Conservation (phyloP, 805 yeast species). For the Candida lessepsii region DNA sequence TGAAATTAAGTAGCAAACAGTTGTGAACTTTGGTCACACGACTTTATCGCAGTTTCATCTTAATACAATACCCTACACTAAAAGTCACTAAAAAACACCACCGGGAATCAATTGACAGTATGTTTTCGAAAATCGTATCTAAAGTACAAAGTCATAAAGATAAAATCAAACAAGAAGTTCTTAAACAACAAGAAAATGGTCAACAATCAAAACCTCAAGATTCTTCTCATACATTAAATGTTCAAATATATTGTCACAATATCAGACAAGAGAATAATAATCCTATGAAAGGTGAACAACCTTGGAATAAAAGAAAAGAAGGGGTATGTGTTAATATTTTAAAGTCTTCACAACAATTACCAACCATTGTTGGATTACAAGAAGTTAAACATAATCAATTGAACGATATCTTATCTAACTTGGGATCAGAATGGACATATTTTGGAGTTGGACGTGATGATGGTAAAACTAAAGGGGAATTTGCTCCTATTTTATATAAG, state of each 20-base stretch:
- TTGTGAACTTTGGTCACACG: no score
- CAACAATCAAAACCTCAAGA: no score
- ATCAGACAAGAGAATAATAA: slow-evolving; percentile 40
- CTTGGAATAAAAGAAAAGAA: slow-evolving; percentile 44
- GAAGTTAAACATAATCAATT: slow-evolving; percentile 39
- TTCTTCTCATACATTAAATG: no score
- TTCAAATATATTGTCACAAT: slow-evolving; percentile 41
- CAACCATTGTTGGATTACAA: slow-evolving; percentile 42
- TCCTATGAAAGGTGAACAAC: slow-evolving; percentile 36
- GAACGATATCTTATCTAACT: slow-evolving; percentile 26
- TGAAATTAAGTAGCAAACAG: no score
- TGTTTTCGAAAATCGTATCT: no score
- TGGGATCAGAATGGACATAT: slow-evolving; percentile 25
- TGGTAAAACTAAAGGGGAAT: slow-evolving; percentile 29
- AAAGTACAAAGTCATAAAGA: no score
- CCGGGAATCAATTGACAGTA: no score
- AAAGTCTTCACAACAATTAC: slow-evolving; percentile 18
- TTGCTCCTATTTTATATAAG: slow-evolving; percentile 26
- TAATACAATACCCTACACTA: no score
- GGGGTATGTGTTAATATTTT: slow-evolving; percentile 39
- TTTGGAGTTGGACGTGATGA: slow-evolving; percentile 33
- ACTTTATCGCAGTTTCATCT: no score
- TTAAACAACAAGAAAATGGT: not conserved
- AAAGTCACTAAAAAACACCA: no score
- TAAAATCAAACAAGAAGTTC: no score